Evolutionary conservation across 495 filamentous ascomycete genomes (phyloP).

Genomic region (Podospora conica): DNA sequence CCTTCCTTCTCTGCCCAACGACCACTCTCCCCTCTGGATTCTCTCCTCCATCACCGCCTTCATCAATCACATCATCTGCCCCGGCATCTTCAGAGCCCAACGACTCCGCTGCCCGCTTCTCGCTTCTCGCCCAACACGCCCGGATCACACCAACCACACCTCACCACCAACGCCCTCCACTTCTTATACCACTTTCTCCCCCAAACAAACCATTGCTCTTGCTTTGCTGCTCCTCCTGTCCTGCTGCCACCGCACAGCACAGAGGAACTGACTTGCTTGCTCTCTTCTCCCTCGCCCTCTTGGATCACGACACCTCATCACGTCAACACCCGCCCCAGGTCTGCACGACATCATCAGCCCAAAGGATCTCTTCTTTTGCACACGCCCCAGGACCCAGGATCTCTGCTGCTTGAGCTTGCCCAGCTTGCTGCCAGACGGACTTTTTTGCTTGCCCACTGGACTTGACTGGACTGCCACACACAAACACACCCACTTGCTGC

Average conservation of each 20-base stretch:
- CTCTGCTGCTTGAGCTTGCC: constrained; percentile 12
- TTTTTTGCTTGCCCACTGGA: constrained; percentile 27
- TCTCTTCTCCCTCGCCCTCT: not conserved
- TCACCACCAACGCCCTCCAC: constrained; percentile 2
- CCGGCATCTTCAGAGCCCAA: constrained; percentile 43
- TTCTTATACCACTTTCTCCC: constrained; percentile 10
- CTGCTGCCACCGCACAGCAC: constrained; percentile 8
- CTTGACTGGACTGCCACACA: constrained; percentile 32
- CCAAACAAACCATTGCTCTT: constrained; percentile 11
- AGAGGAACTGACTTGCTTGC: not conserved
- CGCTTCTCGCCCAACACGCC: constrained; percentile 40
- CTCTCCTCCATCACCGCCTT: constrained; percentile 17
- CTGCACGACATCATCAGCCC: constrained; percentile 22
- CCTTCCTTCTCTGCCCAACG: constrained; percentile 46
- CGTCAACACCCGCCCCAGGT: not conserved
- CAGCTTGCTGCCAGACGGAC: constrained; percentile 17
- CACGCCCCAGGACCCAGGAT: constrained; percentile 19
- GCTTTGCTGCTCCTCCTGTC: constrained; percentile 10
- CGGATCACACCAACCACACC: constrained; percentile 2
- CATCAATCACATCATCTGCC: not conserved
- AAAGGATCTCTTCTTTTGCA: constrained; percentile 20
- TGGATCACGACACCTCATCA: not conserved
- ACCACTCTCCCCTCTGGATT: constrained; percentile 28
- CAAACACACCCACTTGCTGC: no score
- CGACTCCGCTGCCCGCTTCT: no score